Base-by-base conservation (phyloP, 2,329 filamentous ascomycete genomes). In the Calonectria naviculata region DNA sequence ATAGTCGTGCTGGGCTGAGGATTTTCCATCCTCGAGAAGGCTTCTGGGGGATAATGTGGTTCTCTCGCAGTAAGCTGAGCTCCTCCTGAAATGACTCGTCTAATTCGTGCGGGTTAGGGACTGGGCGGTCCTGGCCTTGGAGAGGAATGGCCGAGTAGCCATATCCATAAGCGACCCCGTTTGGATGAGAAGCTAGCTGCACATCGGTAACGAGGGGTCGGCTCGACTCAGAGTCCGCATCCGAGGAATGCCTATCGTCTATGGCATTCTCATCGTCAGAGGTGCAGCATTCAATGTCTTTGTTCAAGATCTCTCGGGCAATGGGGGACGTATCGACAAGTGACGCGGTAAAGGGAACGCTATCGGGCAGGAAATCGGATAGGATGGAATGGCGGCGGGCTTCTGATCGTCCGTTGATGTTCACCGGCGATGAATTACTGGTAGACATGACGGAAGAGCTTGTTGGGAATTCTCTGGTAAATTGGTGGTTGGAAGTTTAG, bases 241-340 rank as follows among this genome's bases (percentile, higher is more conserved):
- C 26, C 17, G 21, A 12, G 0, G 67, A 8, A 21, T 67, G 47
- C 1, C 34, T 58, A 54, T 78, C 73, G 34, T 68, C 47, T 19
- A 74, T 62, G 29, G 31, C 36, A 8, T 73, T 46, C 5, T 75
- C 75, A 10, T 74, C 75, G 0, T 61, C 69, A 3, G 75, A 77
- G 1, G 75, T 78, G 54, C 75, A 77, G 0, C 77, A 75, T 15
- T 70, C 74, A 10, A 78, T 78, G 12, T 77, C 75, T 28, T 66
- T 62, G 29, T 26, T 71, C 1, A 77, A 19, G 10, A 77, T 77
- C 19, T 77, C 74, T 1, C 73, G 71, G 21, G 68, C 71, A 24
- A 71, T 77, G 3, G 72, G 71, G 5, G 67, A 34, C 4, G 73
- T 58, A 1, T 66, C 67, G 2, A 75, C 67, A 4, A 77, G 77